Base-by-base conservation (phyloP, 805 yeast genomes). In the Cyberlindnera petersonii region DNA sequence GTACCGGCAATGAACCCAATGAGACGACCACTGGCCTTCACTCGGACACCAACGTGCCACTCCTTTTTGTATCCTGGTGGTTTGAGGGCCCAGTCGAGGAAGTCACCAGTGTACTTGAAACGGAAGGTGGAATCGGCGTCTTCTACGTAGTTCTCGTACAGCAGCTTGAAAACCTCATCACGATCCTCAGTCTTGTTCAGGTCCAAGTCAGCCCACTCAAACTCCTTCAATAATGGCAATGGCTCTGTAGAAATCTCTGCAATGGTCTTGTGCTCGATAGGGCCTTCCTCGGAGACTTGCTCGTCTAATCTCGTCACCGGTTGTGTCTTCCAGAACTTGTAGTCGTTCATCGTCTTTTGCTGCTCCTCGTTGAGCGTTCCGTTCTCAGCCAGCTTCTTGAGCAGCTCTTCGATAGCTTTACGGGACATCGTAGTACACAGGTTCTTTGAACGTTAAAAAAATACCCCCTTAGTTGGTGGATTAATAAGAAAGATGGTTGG, bases 291-390 rank as follows among this genome's bases (percentile, higher is more conserved):
- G 6, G 65, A 70, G 31, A 82, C 69, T 31, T 67, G 59, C 54
- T 82, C 93, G 56, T 85, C 85, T 47, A 89, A 78, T 22, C 69
- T 70, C 8, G 88, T 75, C 16, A 93, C 98, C 0, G 98, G 98
- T 64, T 93, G 98, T 3, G 98, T 93, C 56, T 84, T 86, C 98
- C 98, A 93, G 65, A 93, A 93, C 65, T 85, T 86, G 68, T 89
- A 86, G 56, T 89, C 95, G 37, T 84, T 79, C 85, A 88, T 87
- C 17, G 79, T 75, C 47, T 80, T 82, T 51, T 74, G 67, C 59
- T 81, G 82, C 23, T 72, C 67, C 31, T 69, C 78, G n/a, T 69
- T 68, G 33, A 79, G 64, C 46, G 71, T 70, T 4, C 41, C 55
- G 6, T 61, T 60, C 22, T 39, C 49, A 8, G 59, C 60, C 9